Evolutionary conservation across 2,329 filamentous ascomycete species (phyloP), one percentile per base, ranked within the genome.

Genomic region (Aspergillus aculeatinus): DNA sequence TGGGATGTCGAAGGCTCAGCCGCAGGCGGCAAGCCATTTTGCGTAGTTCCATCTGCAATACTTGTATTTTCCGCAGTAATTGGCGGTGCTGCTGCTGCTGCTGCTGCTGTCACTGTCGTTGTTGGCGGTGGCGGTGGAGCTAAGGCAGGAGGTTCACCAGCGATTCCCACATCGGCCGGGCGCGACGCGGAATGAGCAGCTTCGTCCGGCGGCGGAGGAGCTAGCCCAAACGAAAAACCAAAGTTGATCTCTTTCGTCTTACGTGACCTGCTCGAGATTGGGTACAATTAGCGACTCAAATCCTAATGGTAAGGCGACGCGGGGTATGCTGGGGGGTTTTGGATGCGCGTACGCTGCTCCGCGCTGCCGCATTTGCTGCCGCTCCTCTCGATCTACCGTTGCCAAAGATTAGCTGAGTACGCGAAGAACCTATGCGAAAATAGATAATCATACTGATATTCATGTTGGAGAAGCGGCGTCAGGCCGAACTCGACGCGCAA

Each of bases 311-410:
- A 61, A 51, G 52, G 66, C 69, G 27, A 2, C 27, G 27, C 27
- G 27, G 27, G 27, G 27, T 29, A 29, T 29, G 27, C 27, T 29
- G 27, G 27, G 27, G 27, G 27, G 6, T 2, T 27, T 29, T 7
- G 27, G 27, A 29, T 29, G 27, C 7, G 73, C 80, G 70, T 80
- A 84, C 82, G 79, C 82, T 70, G 83, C 82, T 71, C 83, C 83
- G 68, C 83, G 82, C 73, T 83, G 80, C 73, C 82, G 83, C 80
- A 84, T 82, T 70, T 81, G 80, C 68, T 79, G 79, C 69, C 81
- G 81, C 75, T 84, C 82, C 69, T 81, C 77, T 72, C 82, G 80
- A 71, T 79, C 81, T 82, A 63, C 59, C 52, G 62, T 51, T 54
- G 6, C 48, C 16, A 61, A 63, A 29, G 49, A 48, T 64, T 51